Base-by-base conservation (phyloP, 768 basidiomycete genomes). In the Tulasnella sp. region DNA sequence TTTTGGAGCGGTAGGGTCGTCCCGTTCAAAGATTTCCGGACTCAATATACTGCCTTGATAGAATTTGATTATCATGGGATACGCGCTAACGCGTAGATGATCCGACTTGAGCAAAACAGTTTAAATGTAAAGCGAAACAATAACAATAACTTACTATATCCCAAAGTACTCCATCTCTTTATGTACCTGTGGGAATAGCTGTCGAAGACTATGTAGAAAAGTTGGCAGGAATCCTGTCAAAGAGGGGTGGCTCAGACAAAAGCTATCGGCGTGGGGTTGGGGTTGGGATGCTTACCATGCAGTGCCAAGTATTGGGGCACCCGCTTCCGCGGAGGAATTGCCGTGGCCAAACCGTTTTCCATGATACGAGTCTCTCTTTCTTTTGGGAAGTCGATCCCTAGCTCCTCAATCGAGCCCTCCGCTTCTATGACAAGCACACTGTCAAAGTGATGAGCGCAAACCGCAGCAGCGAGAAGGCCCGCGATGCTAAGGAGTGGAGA, bases 121-220 rank as follows among this genome's bases (percentile, higher is more conserved):
- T 11, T n/a, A 34, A 51, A 23, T n/a, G 38, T 9, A 17, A 24
- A n/a, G n/a, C n/a, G n/a, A n/a, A n/a, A n/a, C n/a, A n/a, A n/a
- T n/a, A n/a, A n/a, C n/a, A n/a, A n/a, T n/a, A n/a, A n/a, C n/a
- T n/a, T n/a, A n/a, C 26, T 1, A 10, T 27, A 23, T 4, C 29
- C 45, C 56, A 29, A 58, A 50, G 9, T 47, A 19, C 5, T 47
- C n/a, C n/a, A n/a, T n/a, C n/a, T n/a, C n/a, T 42, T 65, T 48
- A 23, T 66, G 59, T 30, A 69, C 44, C 43, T 65, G 49, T 19
- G 63, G 67, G 53, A 68, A 68, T 11, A n/a, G n/a, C n/a, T n/a
- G n/a, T n/a, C n/a, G n/a, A n/a, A n/a, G n/a, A n/a, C n/a, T n/a
- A n/a, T n/a, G n/a, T n/a, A n/a, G n/a, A n/a, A n/a, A n/a, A n/a